Base-by-base conservation (phyloP, 805 yeast species). In the Zygosaccharomyces rouxii region DNA sequence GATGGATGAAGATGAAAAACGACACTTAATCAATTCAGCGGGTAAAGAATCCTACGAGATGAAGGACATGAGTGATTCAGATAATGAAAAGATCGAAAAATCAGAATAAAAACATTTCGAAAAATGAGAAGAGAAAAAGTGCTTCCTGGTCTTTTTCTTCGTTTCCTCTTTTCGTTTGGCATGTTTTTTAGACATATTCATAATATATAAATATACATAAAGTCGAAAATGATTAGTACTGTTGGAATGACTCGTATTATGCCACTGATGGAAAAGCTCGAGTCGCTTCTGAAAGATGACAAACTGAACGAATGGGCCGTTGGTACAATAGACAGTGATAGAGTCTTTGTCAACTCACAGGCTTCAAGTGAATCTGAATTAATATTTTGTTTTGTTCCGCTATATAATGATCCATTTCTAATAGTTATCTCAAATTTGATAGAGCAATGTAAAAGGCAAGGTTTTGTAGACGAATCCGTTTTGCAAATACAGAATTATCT, bases 1-100 rank as follows among this genome's bases (percentile, higher is more conserved):
- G 18, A 54, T 77, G 11, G 86, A 83, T 35, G 84, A 80, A 16
- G 67, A 55, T 23, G 58, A 55, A n/a, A 45, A 53, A 53, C 49
- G 47, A 14, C 59, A 53, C n/a, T 42, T 49, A 18, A 50, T 42
- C 5, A 51, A 44, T 2, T 25, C 52, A 7, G 44, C 35, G 21
- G 33, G 31, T 25, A 44, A 35, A 5, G 70, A 68, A 37, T 56
- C 54, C 25, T 64, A 62, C 47, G 71, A 70, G 42, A 50, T 70
- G 57, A 56, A 64, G 23, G 71, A 67, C 41, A 43, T 67, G 22
- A 54, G 65, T 5, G 56, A 50, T 19, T 51, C 55, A 40, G 55
- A 52, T 14, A 38, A 51, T n/a, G 53, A 58, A 18, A 42, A 49
- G n/a, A 38, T 23, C 19, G 47, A 41, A 9, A 43, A 35, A 28